phyloP scores from a whole-genome alignment of 495 filamentous ascomycete genomes.

The Pyrenula massariospora region DNA sequence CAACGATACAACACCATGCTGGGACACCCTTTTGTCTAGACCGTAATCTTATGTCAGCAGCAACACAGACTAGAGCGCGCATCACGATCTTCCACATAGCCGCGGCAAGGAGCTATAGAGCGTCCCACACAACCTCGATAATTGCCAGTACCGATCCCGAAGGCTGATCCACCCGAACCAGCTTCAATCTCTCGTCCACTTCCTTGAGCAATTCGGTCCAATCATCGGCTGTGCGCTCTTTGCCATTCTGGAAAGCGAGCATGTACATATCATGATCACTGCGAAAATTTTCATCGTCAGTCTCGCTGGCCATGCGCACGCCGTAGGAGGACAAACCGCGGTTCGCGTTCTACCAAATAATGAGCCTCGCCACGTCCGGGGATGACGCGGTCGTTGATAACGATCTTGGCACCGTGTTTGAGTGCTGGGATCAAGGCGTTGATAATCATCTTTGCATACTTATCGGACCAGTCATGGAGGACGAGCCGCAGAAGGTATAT shows the following conservation, averaged over 20 bases:
- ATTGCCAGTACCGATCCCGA: slow-evolving; percentile 9
- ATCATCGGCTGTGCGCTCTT: slow-evolving; percentile 18
- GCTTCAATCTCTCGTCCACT: slow-evolving; percentile 15
- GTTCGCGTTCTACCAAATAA: slow-evolving; percentile 9
- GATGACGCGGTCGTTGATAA: slow-evolving; percentile 33
- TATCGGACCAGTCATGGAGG: slow-evolving; percentile 47
- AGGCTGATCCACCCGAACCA: slow-evolving; percentile 7
- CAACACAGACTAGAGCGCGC: too few relatives aligned
- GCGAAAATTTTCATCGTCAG: background rate
- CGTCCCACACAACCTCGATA: slow-evolving; percentile 12
- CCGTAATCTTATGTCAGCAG: too few relatives aligned
- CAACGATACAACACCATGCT: too few relatives aligned
- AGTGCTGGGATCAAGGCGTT: slow-evolving; percentile 40
- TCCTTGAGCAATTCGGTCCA: slow-evolving; percentile 18
- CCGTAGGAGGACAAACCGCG: slow-evolving; percentile 3
- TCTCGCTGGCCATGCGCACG: too few relatives aligned
- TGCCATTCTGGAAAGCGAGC: slow-evolving; percentile 20
- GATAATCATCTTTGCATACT: slow-evolving; percentile 41
- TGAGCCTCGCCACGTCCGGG: slow-evolving; percentile 11
- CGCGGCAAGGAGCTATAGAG: too few relatives aligned
- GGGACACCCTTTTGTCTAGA: too few relatives aligned
- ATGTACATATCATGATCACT: slow-evolving; percentile 26
- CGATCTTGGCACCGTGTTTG: slow-evolving; percentile 35
- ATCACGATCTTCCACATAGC: too few relatives aligned
- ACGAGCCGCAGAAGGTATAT: slow-evolving; percentile 48